These are phyloP conservation scores for Cubamyces lactineus DNA, from an alignment of 768 basidiomycete genomes.

Conservation along the genomic window DNA sequence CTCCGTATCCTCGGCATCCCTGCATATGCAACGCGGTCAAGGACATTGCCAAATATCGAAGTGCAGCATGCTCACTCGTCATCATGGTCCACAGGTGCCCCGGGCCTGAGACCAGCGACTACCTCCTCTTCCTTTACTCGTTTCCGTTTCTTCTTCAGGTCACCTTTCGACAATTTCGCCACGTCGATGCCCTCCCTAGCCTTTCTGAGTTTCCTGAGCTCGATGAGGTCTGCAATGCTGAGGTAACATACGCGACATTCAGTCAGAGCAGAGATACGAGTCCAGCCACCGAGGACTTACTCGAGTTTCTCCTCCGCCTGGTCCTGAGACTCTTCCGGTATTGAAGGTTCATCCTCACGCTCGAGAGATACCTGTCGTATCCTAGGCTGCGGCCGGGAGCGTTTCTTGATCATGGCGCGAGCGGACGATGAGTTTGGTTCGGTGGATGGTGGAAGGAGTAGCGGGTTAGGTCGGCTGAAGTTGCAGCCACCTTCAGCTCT, in stretches of 20 bases:
- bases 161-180: slow-evolving; percentile 83
- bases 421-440: not conserved
- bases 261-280: not conserved
- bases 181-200: slow-evolving; percentile 84
- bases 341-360: slow-evolving; percentile 32
- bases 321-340: slow-evolving; percentile 37
- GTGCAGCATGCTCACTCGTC: slow-evolving; percentile 55
- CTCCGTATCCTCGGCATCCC: slow-evolving; percentile 67
- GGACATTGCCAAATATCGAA: not conserved
- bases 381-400: slow-evolving; percentile 64
- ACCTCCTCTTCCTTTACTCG: slow-evolving; percentile 48
- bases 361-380: slow-evolving; percentile 54
- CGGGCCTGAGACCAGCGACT: slow-evolving; percentile 60
- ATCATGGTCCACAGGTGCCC: slow-evolving; percentile 50
- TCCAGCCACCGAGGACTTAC: slow-evolving; percentile 23
- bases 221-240: slow-evolving; percentile 83
- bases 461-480: not conserved
- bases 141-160: slow-evolving; percentile 72
- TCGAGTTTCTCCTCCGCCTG: slow-evolving; percentile 28
- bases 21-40: slow-evolving; percentile 27
- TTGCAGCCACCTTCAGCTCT: not conserved
- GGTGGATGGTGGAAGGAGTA: not conserved
- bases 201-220: slow-evolving; percentile 76
- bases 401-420: slow-evolving; percentile 68
- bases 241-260: slow-evolving; percentile 16